phyloP scores from a whole-genome alignment of 2,329 filamentous ascomycete species.

The Botrytis fabae region DNA sequence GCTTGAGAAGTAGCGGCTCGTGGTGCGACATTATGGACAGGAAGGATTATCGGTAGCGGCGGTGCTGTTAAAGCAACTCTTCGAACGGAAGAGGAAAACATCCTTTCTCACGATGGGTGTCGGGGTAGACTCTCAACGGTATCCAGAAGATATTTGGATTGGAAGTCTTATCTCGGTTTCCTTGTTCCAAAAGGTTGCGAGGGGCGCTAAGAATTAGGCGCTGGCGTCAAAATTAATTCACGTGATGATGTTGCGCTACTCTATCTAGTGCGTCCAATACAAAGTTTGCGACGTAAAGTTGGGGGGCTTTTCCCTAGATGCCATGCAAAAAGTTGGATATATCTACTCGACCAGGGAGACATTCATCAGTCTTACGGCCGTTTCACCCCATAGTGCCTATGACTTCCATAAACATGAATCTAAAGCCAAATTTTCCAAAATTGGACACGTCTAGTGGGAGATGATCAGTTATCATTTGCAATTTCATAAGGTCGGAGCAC shows the following conservation, averaged over 20 bases:
- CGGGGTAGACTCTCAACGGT: slow-evolving; percentile 10
- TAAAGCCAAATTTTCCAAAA: background rate
- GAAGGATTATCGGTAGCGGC: slow-evolving; percentile 34
- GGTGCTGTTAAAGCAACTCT: slow-evolving; percentile 37
- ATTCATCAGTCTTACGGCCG: no score
- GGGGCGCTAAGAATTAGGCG: slow-evolving; percentile 13
- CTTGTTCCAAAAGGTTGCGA: slow-evolving; percentile 17
- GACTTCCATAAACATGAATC: background rate
- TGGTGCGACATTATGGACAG: slow-evolving; percentile 33
- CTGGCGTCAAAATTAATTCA: background rate
- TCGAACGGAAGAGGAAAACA: slow-evolving; percentile 42
- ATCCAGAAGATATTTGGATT: slow-evolving; percentile 17
- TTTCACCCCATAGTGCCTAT: background rate
- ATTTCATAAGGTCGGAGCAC: background rate
- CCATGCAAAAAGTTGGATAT: background rate
- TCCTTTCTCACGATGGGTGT: slow-evolving; percentile 31
- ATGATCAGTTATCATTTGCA: background rate
- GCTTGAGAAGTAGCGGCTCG: slow-evolving; percentile 35
- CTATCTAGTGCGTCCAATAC: background rate
- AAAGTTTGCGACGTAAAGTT: background rate
- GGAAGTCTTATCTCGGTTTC: slow-evolving; percentile 22
- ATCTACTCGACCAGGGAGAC: background rate
- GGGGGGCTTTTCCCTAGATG: background rate
- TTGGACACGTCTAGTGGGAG: background rate
- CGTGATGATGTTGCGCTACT: background rate